These are phyloP conservation scores for Dioszegia crocea DNA, from an alignment of 768 basidiomycete genomes.

Conservation along the genomic window DNA sequence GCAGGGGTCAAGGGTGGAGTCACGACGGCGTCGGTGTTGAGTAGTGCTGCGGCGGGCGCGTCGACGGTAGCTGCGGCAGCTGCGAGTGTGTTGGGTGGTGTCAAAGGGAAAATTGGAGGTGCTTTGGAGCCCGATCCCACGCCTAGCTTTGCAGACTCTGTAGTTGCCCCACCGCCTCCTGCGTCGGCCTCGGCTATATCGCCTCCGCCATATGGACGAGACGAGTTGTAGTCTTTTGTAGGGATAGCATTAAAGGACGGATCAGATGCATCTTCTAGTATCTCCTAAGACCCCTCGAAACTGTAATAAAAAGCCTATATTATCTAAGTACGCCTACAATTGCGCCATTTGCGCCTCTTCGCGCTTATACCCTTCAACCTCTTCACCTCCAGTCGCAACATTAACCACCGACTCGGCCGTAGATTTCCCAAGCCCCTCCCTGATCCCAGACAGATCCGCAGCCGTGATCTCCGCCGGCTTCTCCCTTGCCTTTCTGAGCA, in stretches of 20 bases:
- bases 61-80: not conserved
- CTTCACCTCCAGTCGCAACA: not conserved
- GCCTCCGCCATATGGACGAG: not conserved
- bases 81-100: not conserved
- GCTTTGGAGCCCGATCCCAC: not conserved
- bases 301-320: too few species aligned
- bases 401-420: constrained; percentile 10
- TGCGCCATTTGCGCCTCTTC: constrained; percentile 19
- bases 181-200: not conserved
- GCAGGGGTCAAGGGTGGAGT: not conserved
- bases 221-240: constrained; percentile 1
- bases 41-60: not conserved
- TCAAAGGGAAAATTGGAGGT: not conserved
- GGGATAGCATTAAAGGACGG: too few species aligned
- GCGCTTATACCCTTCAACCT: constrained; percentile 12
- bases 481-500: constrained; percentile 35
- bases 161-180: not conserved
- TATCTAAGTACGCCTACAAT: constrained; percentile 7
- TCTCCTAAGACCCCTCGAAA: too few species aligned
- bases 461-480: not conserved
- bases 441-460: not conserved
- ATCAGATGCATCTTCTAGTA: not conserved
- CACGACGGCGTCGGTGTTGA: not conserved
- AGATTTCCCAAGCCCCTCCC: constrained; percentile 4
- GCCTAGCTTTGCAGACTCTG: not conserved